Evolutionary conservation across 1,284 basidiomycete species (phyloP).

Genomic region (Cystobasidium sp.): DNA sequence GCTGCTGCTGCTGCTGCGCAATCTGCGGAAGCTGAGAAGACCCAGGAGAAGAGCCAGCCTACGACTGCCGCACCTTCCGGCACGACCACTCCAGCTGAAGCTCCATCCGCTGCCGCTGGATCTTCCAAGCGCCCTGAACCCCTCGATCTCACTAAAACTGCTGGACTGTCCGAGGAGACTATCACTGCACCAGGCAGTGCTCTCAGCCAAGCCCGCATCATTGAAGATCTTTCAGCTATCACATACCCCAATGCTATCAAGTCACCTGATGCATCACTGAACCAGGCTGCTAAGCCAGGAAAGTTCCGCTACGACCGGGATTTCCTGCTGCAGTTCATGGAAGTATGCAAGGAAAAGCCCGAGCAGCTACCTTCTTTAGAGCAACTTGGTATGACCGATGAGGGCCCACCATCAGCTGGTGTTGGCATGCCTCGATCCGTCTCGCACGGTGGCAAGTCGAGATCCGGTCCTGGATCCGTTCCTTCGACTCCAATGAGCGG

Average conservation of each 20-base stretch:
- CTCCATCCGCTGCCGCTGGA: conserved; percentile 47
- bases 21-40: no score
- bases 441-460: conserved; percentile 54
- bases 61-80: conserved; percentile 5
- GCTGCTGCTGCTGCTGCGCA: conserved; percentile 1
- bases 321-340: conserved; percentile 97
- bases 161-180: conserved; percentile 48
- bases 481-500: conserved; percentile 36
- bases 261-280: conserved; percentile 84
- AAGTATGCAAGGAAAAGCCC: conserved; percentile 91
- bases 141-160: conserved; percentile 44
- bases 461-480: conserved; percentile 51
- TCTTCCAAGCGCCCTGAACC: conserved; percentile 47
- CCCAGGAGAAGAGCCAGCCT: conserved; percentile 2
- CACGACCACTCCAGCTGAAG: conserved; percentile 42
- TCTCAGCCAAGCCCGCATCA: conserved; percentile 65
- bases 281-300: conserved; percentile 76
- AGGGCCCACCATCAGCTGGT: conserved; percentile 56
- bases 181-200: conserved; percentile 50
- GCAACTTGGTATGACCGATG: conserved; percentile 82
- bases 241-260: conserved; percentile 81
- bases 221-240: conserved; percentile 79
- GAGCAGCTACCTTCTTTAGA: conserved; percentile 85
- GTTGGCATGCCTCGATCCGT: conserved; percentile 64
- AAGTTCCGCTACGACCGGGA: conserved; percentile 98